Conservation (phyloP, 352 stramenopile genomes). For the Phytophthora rubi region DNA sequence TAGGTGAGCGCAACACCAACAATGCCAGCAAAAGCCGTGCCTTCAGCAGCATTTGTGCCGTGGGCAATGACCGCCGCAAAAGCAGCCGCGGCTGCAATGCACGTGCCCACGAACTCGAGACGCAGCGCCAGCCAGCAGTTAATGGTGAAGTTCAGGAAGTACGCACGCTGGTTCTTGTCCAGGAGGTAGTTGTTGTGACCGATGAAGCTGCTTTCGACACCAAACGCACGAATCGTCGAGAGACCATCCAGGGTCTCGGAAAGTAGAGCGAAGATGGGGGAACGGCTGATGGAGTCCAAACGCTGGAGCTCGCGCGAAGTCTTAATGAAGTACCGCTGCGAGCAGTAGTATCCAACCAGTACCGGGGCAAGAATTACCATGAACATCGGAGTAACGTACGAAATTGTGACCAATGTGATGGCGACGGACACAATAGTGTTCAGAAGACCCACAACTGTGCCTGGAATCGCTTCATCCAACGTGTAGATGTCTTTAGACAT, state of each 20-base stretch:
- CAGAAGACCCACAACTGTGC: slow-evolving; percentile 22
- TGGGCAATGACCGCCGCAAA: slow-evolving; percentile 55
- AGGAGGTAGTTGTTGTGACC: slow-evolving; percentile 52
- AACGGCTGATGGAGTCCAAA: slow-evolving; percentile 92
- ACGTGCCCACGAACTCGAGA: slow-evolving; percentile 65
- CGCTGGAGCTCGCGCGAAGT: slow-evolving; percentile 93
- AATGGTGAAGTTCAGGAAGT: slow-evolving; percentile 69
- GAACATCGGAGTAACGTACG: slow-evolving; percentile 45
- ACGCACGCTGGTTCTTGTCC: slow-evolving; percentile 68
- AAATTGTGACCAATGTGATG: slow-evolving; percentile 25
- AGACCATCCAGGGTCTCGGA: slow-evolving; percentile 95
- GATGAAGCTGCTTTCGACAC: slow-evolving; percentile 50
- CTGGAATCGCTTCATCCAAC: slow-evolving; percentile 55
- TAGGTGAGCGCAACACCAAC: slow-evolving; percentile 72
- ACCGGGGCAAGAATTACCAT: slow-evolving; percentile 47
- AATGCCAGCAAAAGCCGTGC: slow-evolving; percentile 49
- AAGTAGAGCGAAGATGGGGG: slow-evolving; percentile 95
- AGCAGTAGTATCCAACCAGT: slow-evolving; percentile 25
- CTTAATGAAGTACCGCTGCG: slow-evolving; percentile 93
- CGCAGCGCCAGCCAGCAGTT: slow-evolving; percentile 78
- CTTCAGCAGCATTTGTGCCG: slow-evolving; percentile 31
- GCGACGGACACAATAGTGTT: slow-evolving; percentile 27
- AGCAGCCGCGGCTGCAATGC: slow-evolving; percentile 55
- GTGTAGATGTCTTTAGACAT: slow-evolving; percentile 72
- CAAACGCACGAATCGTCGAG: slow-evolving; percentile 90